These are phyloP conservation scores for Collariella sp. DNA, from an alignment of 495 filamentous ascomycete species.

Conservation along the genomic window DNA sequence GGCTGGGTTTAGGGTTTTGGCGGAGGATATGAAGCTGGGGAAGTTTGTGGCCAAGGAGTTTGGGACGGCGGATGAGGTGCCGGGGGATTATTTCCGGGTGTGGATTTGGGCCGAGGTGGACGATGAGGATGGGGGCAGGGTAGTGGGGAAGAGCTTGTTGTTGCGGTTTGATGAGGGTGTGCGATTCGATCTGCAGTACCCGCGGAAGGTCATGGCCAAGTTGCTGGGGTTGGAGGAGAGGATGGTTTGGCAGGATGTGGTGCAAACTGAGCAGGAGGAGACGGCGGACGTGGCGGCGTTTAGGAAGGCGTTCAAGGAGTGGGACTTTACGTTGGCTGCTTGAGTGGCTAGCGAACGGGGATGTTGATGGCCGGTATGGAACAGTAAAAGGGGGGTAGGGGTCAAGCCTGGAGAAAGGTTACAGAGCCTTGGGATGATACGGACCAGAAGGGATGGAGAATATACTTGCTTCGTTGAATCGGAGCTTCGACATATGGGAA, in stretches of 20 bases:
- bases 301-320: slow-evolving; percentile 74
- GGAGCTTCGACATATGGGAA: too few relatives aligned
- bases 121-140: slow-evolving; percentile 25
- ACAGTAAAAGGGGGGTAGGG: too few relatives aligned
- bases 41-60: slow-evolving; percentile 38
- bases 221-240: slow-evolving; percentile 67
- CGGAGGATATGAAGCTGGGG: slow-evolving; percentile 66
- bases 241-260: slow-evolving; percentile 73
- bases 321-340: slow-evolving; percentile 58
- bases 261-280: slow-evolving; percentile 69
- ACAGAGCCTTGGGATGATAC: too few relatives aligned
- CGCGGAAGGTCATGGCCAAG: slow-evolving; percentile 77
- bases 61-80: slow-evolving; percentile 33
- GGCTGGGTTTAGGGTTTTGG: slow-evolving; percentile 75
- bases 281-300: slow-evolving; percentile 68
- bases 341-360: background rate
- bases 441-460: too few relatives aligned
- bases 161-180: slow-evolving; percentile 39
- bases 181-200: slow-evolving; percentile 53
- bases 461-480: too few relatives aligned
- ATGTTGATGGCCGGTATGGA: background rate
- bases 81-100: slow-evolving; percentile 73
- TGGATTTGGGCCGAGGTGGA: slow-evolving; percentile 61
- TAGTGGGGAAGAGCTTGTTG: slow-evolving; percentile 40
- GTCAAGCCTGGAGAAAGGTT: too few relatives aligned